Percentiles rank a stretch among this genome's conserved stretches.
Evolutionary conservation across 2,329 filamentous ascomycete genomes (phyloP).

Genomic region (Cytospora piceae): DNA sequence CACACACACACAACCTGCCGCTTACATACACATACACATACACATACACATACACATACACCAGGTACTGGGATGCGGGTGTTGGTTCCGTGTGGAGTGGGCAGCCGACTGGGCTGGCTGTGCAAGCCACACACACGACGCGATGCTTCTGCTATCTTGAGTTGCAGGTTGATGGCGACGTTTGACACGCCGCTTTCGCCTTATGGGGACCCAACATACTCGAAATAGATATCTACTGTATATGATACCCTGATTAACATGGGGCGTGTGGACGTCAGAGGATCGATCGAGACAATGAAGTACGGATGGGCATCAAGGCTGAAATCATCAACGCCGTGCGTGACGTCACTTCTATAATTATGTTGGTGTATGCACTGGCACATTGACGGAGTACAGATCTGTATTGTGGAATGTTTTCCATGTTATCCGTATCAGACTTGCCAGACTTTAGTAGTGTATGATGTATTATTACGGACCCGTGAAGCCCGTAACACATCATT

Average conservation of each 20-base stretch:
- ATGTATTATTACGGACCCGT: too few species aligned
- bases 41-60: too few species aligned
- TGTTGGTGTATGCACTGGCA: neutral
- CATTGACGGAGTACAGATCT: too few species aligned
- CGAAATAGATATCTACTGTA: too few species aligned
- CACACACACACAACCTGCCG: neutral
- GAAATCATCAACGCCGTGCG: neutral
- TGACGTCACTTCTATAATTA: neutral
- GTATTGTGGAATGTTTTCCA: too few species aligned
- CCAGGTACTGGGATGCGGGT: neutral
- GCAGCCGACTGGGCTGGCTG: too few species aligned
- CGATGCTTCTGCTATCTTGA: too few species aligned
- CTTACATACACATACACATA: too few species aligned
- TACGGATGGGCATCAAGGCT: neutral
- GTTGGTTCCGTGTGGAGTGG: neutral
- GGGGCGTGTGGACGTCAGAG: neutral
- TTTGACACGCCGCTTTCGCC: neutral
- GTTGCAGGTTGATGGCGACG: too few species aligned
- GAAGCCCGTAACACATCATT: too few species aligned
- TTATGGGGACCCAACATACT: neutral
- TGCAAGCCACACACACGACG: neutral
- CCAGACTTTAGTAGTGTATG: too few species aligned
- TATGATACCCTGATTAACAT: neutral
- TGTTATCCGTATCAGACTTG: too few species aligned
- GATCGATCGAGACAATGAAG: neutral